Evolutionary conservation across 495 filamentous ascomycete species (phyloP).

Genomic region (Aspergillus panamensis): DNA sequence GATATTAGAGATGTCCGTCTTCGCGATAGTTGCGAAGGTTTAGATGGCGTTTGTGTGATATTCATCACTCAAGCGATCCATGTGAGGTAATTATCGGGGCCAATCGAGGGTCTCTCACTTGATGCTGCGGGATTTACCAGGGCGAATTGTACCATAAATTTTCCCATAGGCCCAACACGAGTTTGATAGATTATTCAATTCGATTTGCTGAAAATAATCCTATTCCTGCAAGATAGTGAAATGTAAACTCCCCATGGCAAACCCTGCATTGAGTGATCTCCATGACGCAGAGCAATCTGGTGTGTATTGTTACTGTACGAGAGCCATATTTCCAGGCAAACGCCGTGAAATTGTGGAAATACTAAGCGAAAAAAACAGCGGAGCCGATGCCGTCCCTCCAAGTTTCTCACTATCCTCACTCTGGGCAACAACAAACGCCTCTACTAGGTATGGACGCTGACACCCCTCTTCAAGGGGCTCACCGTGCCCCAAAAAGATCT

Average conservation of each 20-base stretch:
- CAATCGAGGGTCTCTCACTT: not conserved
- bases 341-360: no score
- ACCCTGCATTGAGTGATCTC: not conserved
- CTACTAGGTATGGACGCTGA: conserved; percentile 6
- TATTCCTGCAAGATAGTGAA: conserved; percentile 4
- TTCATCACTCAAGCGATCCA: no score
- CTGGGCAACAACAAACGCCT: no score
- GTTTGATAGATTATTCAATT: conserved; percentile 6
- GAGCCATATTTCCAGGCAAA: no score
- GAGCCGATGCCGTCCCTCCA: not conserved
- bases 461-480: not conserved
- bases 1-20: not conserved
- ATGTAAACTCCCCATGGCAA: not conserved
- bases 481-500: conserved; percentile 1
- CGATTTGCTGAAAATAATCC: conserved; percentile 5
- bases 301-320: no score
- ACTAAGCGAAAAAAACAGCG: not conserved
- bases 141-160: not conserved
- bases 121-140: conserved; percentile 6
- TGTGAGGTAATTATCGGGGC: conserved; percentile 9
- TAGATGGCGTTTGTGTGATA: not conserved
- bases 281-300: no score
- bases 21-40: not conserved
- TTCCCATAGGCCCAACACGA: not conserved
- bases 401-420: no score